These are phyloP conservation scores for Linanthus parryae DNA, from an alignment of 148 eudicot species.

Conservation along the genomic window DNA sequence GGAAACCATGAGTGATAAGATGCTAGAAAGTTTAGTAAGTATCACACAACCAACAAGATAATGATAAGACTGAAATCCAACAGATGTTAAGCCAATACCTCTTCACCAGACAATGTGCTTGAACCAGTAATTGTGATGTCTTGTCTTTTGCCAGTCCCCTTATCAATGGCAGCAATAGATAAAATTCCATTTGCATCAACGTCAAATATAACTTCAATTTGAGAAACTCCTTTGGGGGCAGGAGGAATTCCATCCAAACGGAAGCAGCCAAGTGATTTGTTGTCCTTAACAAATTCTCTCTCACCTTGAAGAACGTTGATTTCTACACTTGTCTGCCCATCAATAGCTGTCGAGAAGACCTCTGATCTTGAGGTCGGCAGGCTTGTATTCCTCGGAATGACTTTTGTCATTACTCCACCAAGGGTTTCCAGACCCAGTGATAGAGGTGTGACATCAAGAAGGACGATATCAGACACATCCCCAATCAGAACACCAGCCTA, in stretches of 20 bases:
- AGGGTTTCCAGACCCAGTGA: slow-evolving; percentile 64
- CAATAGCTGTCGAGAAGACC: slow-evolving; percentile 72
- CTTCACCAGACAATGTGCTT: slow-evolving; percentile 60
- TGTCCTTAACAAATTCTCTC: slow-evolving; percentile 66
- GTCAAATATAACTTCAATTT: slow-evolving; percentile 60
- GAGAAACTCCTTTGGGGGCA: slow-evolving; percentile 75
- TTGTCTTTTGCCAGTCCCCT: slow-evolving; percentile 73
- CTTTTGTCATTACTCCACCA: slow-evolving; percentile 69
- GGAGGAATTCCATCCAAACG: slow-evolving; percentile 71
- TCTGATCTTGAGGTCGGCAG: slow-evolving; percentile 64
- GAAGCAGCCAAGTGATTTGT: slow-evolving; percentile 65
- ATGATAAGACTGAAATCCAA: no score
- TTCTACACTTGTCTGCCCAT: slow-evolving; percentile 66
- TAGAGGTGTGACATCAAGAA: slow-evolving; percentile 57
- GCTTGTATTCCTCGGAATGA: slow-evolving; percentile 60
- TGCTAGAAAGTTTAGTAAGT: no score
- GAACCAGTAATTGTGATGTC: slow-evolving; percentile 71
- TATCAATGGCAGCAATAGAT: slow-evolving; percentile 58
- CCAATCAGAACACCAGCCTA: slow-evolving; percentile 72
- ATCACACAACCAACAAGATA: no score
- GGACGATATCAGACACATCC: slow-evolving; percentile 60
- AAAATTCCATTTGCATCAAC: slow-evolving; percentile 72
- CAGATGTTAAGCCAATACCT: slow-evolving; percentile 35
- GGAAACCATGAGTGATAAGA: no score
- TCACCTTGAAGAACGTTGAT: slow-evolving; percentile 70